These are phyloP conservation scores for Penicillium tannophilum DNA, from an alignment of 495 filamentous ascomycete genomes.

Conservation along the genomic window DNA sequence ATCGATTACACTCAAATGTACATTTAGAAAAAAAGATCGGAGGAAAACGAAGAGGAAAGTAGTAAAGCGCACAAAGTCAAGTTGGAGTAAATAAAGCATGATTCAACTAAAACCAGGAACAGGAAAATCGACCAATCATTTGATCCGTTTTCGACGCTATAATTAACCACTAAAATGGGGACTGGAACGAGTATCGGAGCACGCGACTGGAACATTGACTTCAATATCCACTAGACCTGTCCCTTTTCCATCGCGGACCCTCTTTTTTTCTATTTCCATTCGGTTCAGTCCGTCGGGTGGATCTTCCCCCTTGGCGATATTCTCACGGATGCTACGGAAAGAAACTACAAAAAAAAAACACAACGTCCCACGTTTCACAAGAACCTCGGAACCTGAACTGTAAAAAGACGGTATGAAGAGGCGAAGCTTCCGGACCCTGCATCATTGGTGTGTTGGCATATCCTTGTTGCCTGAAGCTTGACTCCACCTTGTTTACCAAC, in stretches of 20 bases:
- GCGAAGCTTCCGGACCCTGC: neutral
- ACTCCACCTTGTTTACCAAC: neutral
- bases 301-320: neutral
- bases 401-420: neutral
- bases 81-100: neutral
- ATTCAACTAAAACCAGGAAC: neutral
- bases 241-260: neutral
- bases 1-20: neutral
- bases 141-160: neutral
- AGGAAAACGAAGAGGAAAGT: neutral
- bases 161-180: neutral
- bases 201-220: constrained; percentile 7
- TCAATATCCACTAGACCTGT: neutral
- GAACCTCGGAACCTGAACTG: neutral
- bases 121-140: neutral
- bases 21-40: too few species aligned
- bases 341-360: neutral
- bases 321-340: neutral
- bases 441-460: neutral
- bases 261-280: neutral
- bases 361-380: constrained; percentile 1
- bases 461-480: constrained; percentile 1
- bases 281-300: neutral
- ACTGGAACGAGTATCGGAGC: constrained; percentile 5
- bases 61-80: neutral